Base-by-base conservation (phyloP, 768 basidiomycete genomes). In the Clitopilus passeckerianus region DNA sequence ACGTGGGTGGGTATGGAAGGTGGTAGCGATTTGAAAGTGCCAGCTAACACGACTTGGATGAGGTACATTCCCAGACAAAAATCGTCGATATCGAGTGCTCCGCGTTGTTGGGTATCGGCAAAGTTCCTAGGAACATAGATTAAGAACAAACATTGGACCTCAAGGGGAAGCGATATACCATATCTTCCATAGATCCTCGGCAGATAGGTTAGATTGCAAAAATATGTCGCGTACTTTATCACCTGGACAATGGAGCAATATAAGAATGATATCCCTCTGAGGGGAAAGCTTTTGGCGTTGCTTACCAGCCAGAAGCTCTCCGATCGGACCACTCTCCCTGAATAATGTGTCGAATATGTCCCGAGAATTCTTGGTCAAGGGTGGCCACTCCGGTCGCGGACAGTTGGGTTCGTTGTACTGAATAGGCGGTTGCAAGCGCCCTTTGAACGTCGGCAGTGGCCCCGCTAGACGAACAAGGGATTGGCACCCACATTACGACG, bases 21-120 rank as follows among this genome's bases (percentile, higher is more conserved):
- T 1, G 76, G 77, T 6, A 79, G 64, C 1, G 65, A 60, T 22
- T 64, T 63, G 0, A 77, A 68, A 34, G 69, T 67, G 55, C 74
- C 76, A 5, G 70, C 67, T 63, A 71, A 70, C 15, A 74, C 59
- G n/a, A 70, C 70, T 35, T 75, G 70, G 41, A 90, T 83, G 59
- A 89, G 80, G 68, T 85, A 85, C 82, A 88, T 85, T 35, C 83
- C 89, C 60, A 91, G 73, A 34, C 84, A 81, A 68, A 92, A 92
- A 60, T 90, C 87, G 27, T 80, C 71, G 7, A 80, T 74, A 64
- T 90, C 86, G 10, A 92, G 80, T 2, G 78, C 73, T 6, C 87
- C 87, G 34, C 84, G 75, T 34, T 77, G 72, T 56, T 80, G 77
- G 8, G 79, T 82, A 67, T 90, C 88, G 22, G 85, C 80, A 41